Evolutionary conservation across 2,329 filamentous ascomycete genomes (phyloP).

Genomic region (Epichloe amarillans): DNA sequence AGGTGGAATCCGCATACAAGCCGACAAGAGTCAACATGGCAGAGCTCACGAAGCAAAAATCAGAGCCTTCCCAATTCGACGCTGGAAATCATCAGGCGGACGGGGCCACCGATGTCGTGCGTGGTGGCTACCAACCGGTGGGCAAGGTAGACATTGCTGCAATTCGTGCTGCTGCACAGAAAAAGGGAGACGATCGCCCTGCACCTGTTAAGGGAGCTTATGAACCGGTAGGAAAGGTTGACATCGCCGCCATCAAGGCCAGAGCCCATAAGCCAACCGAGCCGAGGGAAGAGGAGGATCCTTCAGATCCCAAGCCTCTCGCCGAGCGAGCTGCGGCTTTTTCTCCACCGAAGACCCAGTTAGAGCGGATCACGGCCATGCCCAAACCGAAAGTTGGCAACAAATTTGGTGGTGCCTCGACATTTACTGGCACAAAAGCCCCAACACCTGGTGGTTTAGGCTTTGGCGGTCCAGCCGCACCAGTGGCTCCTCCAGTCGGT

Average conservation of each 20-base stretch:
- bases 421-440: constrained; percentile 80
- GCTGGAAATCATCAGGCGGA: constrained; percentile 32
- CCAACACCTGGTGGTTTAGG: constrained; percentile 60
- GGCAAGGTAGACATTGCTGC: constrained; percentile 97
- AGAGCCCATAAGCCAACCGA: constrained; percentile 56
- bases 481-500: constrained; percentile 50
- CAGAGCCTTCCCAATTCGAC: constrained; percentile 50
- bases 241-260: constrained; percentile 86
- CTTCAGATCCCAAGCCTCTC: constrained; percentile 43
- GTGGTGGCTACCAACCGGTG: constrained; percentile 79
- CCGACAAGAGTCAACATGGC: constrained; percentile 92
- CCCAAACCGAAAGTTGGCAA: constrained; percentile 94
- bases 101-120: constrained; percentile 51
- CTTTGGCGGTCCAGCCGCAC: constrained; percentile 44
- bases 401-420: constrained; percentile 60
- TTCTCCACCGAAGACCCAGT: constrained; percentile 35
- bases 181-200: constrained; percentile 63
- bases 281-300: constrained; percentile 16
- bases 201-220: constrained; percentile 83
- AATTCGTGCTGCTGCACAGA: constrained; percentile 63
- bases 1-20: constrained; percentile 83
- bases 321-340: constrained; percentile 70
- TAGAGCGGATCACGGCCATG: constrained; percentile 71
- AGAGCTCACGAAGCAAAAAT: constrained; percentile 63
- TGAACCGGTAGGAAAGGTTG: constrained; percentile 89